These are phyloP conservation scores for Chlamydomonas sphaeroides DNA, from an alignment of 139 green algal genomes.

Conservation along the genomic window DNA sequence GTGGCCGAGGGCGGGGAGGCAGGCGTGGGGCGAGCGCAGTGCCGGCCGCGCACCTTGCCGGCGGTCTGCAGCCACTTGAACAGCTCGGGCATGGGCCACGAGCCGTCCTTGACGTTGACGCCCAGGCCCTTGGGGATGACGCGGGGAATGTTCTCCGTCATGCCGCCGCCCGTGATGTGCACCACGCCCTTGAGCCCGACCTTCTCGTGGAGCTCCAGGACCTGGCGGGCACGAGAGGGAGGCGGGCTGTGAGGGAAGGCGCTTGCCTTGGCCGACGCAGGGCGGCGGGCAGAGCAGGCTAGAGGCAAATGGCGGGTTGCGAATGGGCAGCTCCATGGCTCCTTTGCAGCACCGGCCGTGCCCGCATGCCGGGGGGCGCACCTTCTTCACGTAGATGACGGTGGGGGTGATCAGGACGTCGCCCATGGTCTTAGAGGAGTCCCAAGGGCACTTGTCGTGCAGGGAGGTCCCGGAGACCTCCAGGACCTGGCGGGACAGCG, in stretches of 20 bases:
- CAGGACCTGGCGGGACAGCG: conserved; percentile 47
- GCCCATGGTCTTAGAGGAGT: conserved; percentile 62
- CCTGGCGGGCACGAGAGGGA: neutral
- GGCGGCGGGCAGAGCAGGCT: neutral
- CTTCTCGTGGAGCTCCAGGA: conserved; percentile 40
- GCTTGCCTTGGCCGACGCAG: too few relatives aligned
- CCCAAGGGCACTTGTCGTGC: conserved; percentile 74
- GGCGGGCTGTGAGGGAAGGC: neutral
- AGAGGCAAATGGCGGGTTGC: too few relatives aligned
- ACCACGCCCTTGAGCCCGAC: conserved; percentile 76
- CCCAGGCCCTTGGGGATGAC: conserved; percentile 90
- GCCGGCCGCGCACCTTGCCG: conserved; percentile 72
- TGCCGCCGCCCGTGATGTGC: conserved; percentile 99
- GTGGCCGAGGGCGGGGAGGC: too few relatives aligned
- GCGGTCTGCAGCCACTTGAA: conserved; percentile 69
- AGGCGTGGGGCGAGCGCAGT: too few relatives aligned
- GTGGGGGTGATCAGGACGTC: conserved; percentile 73
- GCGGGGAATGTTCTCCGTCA: conserved; percentile 97
- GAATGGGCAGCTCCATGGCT: too few relatives aligned
- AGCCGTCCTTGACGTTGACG: conserved; percentile 66
- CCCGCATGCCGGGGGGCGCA: too few relatives aligned
- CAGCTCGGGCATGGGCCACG: conserved; percentile 68
- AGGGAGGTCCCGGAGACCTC: conserved; percentile 74
- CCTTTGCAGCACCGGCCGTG: too few relatives aligned
- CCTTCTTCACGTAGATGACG: conserved; percentile 72